Percentiles rank a stretch among this genome's conserved stretches.
Evolutionary conservation across 768 basidiomycete genomes (phyloP).

Genomic region (Suillus subalutaceus): DNA sequence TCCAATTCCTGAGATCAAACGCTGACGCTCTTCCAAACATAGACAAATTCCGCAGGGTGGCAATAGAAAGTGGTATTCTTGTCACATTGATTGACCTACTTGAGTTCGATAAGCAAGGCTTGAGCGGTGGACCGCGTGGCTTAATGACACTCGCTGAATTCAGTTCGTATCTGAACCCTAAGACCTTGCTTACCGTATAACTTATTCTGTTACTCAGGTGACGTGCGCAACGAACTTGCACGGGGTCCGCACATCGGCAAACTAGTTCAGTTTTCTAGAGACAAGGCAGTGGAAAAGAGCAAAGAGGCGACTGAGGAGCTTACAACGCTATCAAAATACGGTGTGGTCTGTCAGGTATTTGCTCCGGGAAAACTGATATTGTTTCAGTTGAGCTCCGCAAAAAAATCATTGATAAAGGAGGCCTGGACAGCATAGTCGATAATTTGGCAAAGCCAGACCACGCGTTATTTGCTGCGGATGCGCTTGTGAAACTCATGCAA

Average conservation of each 20-base stretch:
- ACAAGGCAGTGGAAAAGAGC: not conserved
- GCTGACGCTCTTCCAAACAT: conserved; percentile 5
- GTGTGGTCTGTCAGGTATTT: not conserved
- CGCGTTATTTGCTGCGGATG: not conserved
- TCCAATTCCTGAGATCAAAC: not conserved
- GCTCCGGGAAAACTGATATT: not conserved
- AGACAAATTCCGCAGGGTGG: conserved; percentile 24
- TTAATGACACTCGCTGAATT: not conserved
- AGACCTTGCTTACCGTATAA: not conserved
- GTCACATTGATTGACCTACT: conserved; percentile 24
- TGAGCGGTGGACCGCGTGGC: not conserved
- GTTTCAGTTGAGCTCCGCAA: not conserved
- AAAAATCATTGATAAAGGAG: not conserved
- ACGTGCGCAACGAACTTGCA: not conserved
- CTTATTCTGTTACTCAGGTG: not conserved
- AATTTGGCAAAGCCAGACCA: not conserved
- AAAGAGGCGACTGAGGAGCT: not conserved
- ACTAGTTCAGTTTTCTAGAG: not conserved
- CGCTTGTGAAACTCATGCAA: not conserved
- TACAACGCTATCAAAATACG: not conserved
- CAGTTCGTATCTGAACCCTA: not conserved
- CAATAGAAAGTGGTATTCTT: conserved; percentile 21
- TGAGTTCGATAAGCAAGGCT: not conserved
- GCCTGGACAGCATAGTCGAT: not conserved
- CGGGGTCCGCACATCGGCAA: not conserved